These are phyloP conservation scores for Yamadazyma sp. DNA, from an alignment of 805 yeast species.

Conservation along the genomic window DNA sequence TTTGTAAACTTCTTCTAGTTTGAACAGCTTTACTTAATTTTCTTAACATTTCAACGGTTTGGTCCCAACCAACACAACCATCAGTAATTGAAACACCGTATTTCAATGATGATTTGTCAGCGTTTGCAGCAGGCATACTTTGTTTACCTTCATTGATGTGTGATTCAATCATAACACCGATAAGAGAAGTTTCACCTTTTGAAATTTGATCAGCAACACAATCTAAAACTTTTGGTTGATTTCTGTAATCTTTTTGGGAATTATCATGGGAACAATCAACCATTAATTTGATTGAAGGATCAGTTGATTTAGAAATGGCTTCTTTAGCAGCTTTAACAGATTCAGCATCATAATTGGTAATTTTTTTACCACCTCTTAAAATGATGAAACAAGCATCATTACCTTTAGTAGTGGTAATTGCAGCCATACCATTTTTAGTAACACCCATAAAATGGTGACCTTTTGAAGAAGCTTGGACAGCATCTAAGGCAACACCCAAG, in stretches of 20 bases:
- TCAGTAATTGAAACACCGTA: slow-evolving; percentile 98
- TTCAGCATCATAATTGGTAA: slow-evolving; percentile 83
- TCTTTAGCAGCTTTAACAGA: slow-evolving; percentile 66
- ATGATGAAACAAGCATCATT: slow-evolving; percentile 92
- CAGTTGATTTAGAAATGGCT: slow-evolving; percentile 52
- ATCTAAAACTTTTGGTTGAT: slow-evolving; percentile 87
- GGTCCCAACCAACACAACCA: slow-evolving; percentile 91
- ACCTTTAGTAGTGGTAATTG: slow-evolving; percentile 94
- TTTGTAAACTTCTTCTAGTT: slow-evolving; percentile 54
- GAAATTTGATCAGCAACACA: slow-evolving; percentile 75
- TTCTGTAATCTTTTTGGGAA: slow-evolving; percentile 83
- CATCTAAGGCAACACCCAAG: slow-evolving; percentile 88
- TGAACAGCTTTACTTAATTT: slow-evolving; percentile 77
- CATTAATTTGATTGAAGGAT: slow-evolving; percentile 71
- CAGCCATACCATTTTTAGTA: slow-evolving; percentile 95
- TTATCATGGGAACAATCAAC: slow-evolving; percentile 98
- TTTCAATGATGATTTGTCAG: slow-evolving; percentile 50
- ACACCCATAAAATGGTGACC: slow-evolving; percentile 97
- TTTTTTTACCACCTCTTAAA: slow-evolving; percentile 92
- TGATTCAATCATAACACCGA: slow-evolving; percentile 97
- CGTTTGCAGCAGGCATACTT: slow-evolving; percentile 77
- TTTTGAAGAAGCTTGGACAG: slow-evolving; percentile 85
- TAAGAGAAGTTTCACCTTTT: slow-evolving; percentile 69
- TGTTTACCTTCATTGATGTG: slow-evolving; percentile 92
- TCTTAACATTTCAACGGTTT: slow-evolving; percentile 70